phyloP scores from a whole-genome alignment of 805 yeast genomes.

The Zygosaccharomyces gambellarensis region DNA sequence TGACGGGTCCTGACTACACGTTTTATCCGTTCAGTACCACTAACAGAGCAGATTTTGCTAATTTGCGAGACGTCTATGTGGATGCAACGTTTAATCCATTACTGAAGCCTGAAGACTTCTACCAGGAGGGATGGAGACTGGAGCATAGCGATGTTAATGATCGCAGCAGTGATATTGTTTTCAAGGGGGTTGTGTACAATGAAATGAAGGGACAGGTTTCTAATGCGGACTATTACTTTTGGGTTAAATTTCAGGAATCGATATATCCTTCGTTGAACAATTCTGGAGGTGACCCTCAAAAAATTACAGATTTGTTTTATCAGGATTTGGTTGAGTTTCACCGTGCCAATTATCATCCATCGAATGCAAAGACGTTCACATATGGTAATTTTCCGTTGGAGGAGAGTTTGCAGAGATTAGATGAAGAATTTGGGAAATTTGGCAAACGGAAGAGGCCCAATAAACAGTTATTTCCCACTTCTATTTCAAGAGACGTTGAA shows the following conservation, averaged over 20 bases:
- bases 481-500: constrained; percentile 32
- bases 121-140: constrained; percentile 96
- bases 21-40: constrained; percentile 96
- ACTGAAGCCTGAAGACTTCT: constrained; percentile 72
- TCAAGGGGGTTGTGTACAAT: constrained; percentile 95
- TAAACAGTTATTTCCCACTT: constrained; percentile 40
- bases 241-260: constrained; percentile 76
- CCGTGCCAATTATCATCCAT: constrained; percentile 73
- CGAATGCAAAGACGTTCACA: constrained; percentile 80
- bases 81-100: constrained; percentile 84
- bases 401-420: constrained; percentile 54
- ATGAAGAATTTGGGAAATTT: constrained; percentile 46
- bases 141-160: constrained; percentile 66
- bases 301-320: constrained; percentile 69
- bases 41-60: constrained; percentile 70
- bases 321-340: constrained; percentile 79
- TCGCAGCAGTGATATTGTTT: constrained; percentile 53
- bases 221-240: constrained; percentile 77
- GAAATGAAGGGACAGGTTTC: constrained; percentile 98
- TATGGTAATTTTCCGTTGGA: constrained; percentile 74
- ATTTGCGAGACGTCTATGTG: constrained; percentile 80
- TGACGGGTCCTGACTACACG: constrained; percentile 97
- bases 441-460: constrained; percentile 43
- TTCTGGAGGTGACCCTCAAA: constrained; percentile 90
- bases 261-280: constrained; percentile 81